Evolutionary conservation across 345 rosid genomes (phyloP).

Genomic region (Theobroma cacao): DNA sequence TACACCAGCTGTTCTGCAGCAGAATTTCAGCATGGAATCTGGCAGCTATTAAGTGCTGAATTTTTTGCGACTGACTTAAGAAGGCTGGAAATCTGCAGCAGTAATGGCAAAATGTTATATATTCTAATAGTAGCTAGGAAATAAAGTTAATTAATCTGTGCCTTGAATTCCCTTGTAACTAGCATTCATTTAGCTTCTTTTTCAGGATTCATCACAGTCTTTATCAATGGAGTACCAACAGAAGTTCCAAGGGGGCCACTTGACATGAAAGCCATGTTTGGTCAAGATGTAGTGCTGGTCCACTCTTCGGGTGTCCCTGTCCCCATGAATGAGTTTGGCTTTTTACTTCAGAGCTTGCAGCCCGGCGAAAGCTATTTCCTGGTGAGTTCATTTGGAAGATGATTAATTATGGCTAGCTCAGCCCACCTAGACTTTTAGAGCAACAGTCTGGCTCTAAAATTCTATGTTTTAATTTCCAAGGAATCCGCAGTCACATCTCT

Average conservation of each 20-base stretch:
- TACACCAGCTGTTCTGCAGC: neutral
- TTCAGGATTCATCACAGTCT: conserved; percentile 68
- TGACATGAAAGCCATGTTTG: conserved; percentile 75
- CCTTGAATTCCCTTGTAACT: neutral
- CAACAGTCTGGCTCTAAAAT: neutral
- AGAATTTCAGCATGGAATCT: conserved; percentile 2
- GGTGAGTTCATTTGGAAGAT: conserved; percentile 39
- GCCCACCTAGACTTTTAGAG: neutral
- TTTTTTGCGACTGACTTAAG: neutral
- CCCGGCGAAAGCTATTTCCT: conserved; percentile 96
- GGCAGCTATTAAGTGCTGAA: conserved; percentile 8
- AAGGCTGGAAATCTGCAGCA: neutral
- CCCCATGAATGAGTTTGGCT: conserved; percentile 76
- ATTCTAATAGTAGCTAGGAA: neutral
- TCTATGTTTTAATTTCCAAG: neutral
- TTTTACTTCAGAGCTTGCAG: conserved; percentile 67
- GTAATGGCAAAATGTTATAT: neutral
- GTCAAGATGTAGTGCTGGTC: conserved; percentile 64
- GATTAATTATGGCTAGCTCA: neutral
- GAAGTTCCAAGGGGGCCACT: conserved; percentile 77
- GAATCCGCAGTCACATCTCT: neutral
- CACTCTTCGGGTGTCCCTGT: conserved; percentile 78
- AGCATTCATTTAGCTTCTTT: neutral
- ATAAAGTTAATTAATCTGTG: neutral
- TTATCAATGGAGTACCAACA: conserved; percentile 81